Percentiles rank a stretch among this genome's conserved stretches.
Evolutionary conservation across 192 early-diverging fungal genomes (phyloP).

Genomic region (Coemansia sp.): DNA sequence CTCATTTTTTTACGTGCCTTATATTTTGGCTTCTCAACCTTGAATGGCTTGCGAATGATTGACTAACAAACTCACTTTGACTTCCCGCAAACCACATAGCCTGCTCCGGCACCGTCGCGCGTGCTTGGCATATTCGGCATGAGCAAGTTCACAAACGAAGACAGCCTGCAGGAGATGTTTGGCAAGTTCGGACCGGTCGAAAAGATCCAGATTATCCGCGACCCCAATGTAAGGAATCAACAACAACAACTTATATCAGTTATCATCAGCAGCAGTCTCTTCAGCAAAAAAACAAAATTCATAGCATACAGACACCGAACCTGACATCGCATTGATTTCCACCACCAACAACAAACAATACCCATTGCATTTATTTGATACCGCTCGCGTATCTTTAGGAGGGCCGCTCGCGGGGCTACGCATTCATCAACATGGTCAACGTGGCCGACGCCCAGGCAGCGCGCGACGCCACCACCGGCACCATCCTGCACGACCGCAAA

Average conservation of each 20-base stretch:
- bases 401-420: conserved; percentile 44
- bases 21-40: too few relatives aligned
- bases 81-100: conserved; percentile 20
- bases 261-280: conserved; percentile 10
- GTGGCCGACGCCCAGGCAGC: conserved; percentile 31
- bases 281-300: background rate
- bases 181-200: conserved; percentile 34
- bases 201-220: conserved; percentile 40
- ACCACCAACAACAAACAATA: background rate
- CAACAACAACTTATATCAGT: conserved; percentile 9
- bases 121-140: conserved; percentile 52
- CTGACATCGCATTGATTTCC: background rate
- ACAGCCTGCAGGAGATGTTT: conserved; percentile 32
- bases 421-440: conserved; percentile 42
- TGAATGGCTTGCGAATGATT: too few relatives aligned
- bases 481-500: conserved; percentile 33
- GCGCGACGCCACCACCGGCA: conserved; percentile 21
- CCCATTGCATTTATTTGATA: background rate
- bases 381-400: conserved; percentile 20
- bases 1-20: too few relatives aligned
- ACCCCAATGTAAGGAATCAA: conserved; percentile 45
- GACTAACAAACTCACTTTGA: background rate
- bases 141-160: conserved; percentile 52
- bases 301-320: background rate
- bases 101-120: conserved; percentile 24